phyloP scores from a whole-genome alignment of 2,329 filamentous ascomycete species.

The Fusarium luffae region DNA sequence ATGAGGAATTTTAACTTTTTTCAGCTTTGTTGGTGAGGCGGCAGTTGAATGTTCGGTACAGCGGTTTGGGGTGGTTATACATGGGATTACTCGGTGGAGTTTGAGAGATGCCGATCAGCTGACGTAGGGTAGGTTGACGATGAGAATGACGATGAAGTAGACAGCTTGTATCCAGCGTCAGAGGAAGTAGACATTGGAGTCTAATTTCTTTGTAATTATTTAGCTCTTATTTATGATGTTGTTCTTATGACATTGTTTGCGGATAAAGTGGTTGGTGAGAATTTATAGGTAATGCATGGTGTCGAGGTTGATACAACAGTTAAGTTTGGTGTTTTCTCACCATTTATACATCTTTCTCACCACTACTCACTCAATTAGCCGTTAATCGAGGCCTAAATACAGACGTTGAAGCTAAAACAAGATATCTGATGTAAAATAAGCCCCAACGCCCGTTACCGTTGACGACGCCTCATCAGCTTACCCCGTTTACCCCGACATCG shows the following conservation, averaged over 20 bases:
- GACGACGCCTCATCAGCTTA: background rate
- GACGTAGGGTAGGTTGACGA: slow-evolving; percentile 9
- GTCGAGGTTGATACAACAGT: accelerated
- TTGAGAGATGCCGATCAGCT: slow-evolving; percentile 12
- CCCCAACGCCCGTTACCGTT: background rate
- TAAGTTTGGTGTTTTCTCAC: background rate
- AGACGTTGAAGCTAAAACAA: background rate
- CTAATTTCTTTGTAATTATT: background rate
- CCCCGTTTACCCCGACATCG: background rate
- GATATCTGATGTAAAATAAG: background rate
- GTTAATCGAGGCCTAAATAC: accelerated
- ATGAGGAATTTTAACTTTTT: background rate
- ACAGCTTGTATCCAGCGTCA: background rate
- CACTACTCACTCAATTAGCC: background rate
- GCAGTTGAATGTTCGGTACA: slow-evolving; percentile 3
- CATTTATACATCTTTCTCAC: accelerated
- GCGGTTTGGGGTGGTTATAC: background rate
- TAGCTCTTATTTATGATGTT: background rate
- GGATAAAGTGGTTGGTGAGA: background rate
- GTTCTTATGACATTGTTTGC: background rate
- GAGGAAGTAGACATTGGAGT: accelerated
- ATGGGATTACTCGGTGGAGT: no score
- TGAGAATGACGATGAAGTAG: background rate
- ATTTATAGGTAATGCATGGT: no score
- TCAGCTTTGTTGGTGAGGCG: background rate